A percentile compares a stretch with the other conserved stretches of the same genome.
phyloP scores from a whole-genome alignment of 805 yeast species.

The Starmerella potacharoeniae region DNA sequence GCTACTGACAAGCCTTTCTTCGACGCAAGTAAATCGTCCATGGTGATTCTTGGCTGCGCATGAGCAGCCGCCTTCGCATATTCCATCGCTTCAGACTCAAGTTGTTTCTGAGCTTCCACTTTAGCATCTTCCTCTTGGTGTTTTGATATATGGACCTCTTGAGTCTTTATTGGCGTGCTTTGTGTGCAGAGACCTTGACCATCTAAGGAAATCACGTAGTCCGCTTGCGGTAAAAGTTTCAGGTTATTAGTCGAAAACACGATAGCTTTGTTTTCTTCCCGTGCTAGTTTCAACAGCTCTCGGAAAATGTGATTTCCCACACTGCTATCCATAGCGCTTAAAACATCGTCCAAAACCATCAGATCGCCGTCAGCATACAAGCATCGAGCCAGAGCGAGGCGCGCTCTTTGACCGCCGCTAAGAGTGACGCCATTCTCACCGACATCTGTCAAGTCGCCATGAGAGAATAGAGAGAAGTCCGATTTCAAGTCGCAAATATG shows the following conservation, averaged over 20 bases:
- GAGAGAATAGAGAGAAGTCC: conserved; percentile 11
- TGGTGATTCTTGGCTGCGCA: background rate
- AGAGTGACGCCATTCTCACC: conserved; percentile 81
- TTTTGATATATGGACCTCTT: background rate
- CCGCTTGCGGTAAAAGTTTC: conserved; percentile 55
- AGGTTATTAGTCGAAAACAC: conserved; percentile 76
- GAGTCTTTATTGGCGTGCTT: conserved; percentile 29
- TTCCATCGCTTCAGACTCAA: background rate
- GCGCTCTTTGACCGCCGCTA: conserved; percentile 83
- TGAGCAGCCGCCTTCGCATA: background rate
- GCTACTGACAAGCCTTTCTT: background rate
- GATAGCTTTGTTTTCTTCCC: conserved; percentile 48
- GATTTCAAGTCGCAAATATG: conserved; percentile 11
- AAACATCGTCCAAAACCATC: conserved; percentile 65
- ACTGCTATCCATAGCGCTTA: conserved; percentile 78
- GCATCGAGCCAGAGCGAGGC: conserved; percentile 70
- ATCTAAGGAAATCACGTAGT: conserved; percentile 49
- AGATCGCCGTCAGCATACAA: conserved; percentile 56
- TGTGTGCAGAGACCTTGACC: conserved; percentile 54
- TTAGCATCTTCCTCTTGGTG: background rate
- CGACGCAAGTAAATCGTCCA: background rate
- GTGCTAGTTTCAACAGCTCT: conserved; percentile 49
- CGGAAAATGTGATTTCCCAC: conserved; percentile 66
- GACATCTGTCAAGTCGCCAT: conserved; percentile 39
- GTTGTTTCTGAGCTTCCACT: background rate